These are phyloP conservation scores for Aureobasidium pullulans DNA, from an alignment of 2,329 filamentous ascomycete species.

Conservation along the genomic window DNA sequence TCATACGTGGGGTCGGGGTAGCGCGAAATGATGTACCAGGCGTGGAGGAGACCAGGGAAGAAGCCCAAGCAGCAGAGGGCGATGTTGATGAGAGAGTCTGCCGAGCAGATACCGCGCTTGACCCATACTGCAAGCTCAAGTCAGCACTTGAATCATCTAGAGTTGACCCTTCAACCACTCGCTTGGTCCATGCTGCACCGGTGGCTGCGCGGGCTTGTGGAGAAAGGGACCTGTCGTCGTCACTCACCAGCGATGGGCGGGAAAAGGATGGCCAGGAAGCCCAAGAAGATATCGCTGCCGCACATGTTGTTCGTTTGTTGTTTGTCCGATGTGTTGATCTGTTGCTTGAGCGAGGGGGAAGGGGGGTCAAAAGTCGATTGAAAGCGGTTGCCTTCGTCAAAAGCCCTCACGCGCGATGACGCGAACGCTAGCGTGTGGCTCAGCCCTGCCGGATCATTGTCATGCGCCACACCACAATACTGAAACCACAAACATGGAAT, in stretches of 20 bases:
- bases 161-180: background rate
- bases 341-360: background rate
- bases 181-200: constrained; percentile 1
- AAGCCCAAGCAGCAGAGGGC: constrained; percentile 59
- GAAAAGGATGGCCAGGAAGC: constrained; percentile 54
- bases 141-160: constrained; percentile 24
- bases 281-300: constrained; percentile 54
- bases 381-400: constrained; percentile 8
- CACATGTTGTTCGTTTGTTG: constrained; percentile 41
- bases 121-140: constrained; percentile 68
- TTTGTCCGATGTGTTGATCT: background rate
- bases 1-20: constrained; percentile 68
- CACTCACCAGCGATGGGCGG: constrained; percentile 50
- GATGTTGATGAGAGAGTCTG: constrained; percentile 91
- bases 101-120: constrained; percentile 86
- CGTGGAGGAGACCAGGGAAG: constrained; percentile 82
- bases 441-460: background rate
- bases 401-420: constrained; percentile 4
- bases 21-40: constrained; percentile 96
- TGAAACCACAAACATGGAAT: background rate
- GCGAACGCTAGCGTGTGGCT: background rate
- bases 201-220: constrained; percentile 2
- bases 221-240: constrained; percentile 10
- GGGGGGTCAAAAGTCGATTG: background rate
- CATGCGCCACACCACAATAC: background rate